Evolutionary conservation across 2,329 filamentous ascomycete species (phyloP), one percentile per base, ranked within the genome.

Genomic region (Hymenoscyphus fraxineus): DNA sequence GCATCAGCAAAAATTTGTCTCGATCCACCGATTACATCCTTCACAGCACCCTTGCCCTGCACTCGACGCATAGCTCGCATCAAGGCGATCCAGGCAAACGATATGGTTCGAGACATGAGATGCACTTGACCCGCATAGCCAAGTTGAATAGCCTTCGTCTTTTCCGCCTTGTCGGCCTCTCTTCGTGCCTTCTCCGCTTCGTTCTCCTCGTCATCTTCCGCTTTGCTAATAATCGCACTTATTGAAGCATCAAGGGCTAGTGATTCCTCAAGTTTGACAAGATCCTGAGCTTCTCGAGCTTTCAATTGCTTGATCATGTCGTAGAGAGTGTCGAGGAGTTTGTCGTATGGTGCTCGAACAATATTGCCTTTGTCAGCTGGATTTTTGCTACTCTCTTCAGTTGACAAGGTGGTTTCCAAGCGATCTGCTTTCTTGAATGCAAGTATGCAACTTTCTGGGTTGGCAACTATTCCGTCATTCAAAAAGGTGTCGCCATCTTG

Each of bases 1-100:
- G 95, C 93, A 76, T 98, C 93, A 1, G 87, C 88, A 74, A 99
- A 98, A 13, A 97, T 87, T 70, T 92, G 90, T 66, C 95, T 87
- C 71, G 96, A 90, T 2, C 95, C 95, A 27, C 73, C 74, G 58
- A 74, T 67, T 15, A 68, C 63, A 59, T 72, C 71, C 59, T 72
- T 73, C 38, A 82, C 81, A 44, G 85, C 80, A 71, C 85, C 87
- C 68, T 93, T 92, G 67, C 95, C 96, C 77, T 98, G 93, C 16
- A 98, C 89, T 61, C 95, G 91, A 64, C 95, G 91, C 86, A 97
- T 97, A 3, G 94, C 91, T 60, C 95, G 88, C 78, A 97, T 96
- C 65, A 98, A 82, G 16, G 93, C 92, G 73, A 98, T 96, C 95
- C 95, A 99, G 4, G 93, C 89, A 73, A 92, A 93, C 0, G 95